A percentile compares a stretch with the other conserved stretches of the same genome.
Evolutionary conservation across 2,329 filamentous ascomycete genomes (phyloP).

Genomic region (Nectriaceae sp.): DNA sequence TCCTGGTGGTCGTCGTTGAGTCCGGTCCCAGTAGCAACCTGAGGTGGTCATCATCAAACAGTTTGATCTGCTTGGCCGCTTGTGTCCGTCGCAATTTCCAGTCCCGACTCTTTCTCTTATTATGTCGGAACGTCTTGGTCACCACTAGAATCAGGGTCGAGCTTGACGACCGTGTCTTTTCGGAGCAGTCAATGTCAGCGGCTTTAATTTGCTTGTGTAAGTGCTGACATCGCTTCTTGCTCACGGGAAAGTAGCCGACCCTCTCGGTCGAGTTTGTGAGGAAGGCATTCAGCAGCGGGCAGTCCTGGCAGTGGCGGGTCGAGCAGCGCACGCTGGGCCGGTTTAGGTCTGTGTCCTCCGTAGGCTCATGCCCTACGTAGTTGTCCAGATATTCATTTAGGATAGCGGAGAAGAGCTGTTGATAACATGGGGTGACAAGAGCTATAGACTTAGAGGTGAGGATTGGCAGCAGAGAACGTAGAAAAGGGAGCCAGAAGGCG

Average conservation of each 20-base stretch:
- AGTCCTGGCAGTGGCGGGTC: slow-evolving; percentile 31
- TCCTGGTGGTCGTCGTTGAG: slow-evolving; percentile 3
- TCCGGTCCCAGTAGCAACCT: slow-evolving; percentile 6
- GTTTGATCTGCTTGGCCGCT: neutral
- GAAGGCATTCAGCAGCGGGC: slow-evolving; percentile 27
- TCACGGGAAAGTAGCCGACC: slow-evolving; percentile 13
- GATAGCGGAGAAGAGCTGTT: slow-evolving; percentile 23
- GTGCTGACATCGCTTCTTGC: slow-evolving; percentile 20
- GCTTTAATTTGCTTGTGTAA: slow-evolving; percentile 19
- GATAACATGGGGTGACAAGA: slow-evolving; percentile 19
- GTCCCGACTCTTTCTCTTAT: neutral
- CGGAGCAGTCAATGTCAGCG: slow-evolving; percentile 18
- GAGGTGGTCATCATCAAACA: slow-evolving; percentile 3
- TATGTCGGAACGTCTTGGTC: slow-evolving; percentile 19
- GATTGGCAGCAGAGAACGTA: slow-evolving; percentile 19
- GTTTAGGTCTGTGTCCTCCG: neutral
- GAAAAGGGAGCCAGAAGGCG: slow-evolving; percentile 33
- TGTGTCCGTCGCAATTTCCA: slow-evolving; percentile 3
- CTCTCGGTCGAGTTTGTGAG: slow-evolving; percentile 14
- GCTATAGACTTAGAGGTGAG: slow-evolving; percentile 12
- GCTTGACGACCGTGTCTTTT: slow-evolving; percentile 14
- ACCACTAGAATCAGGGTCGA: slow-evolving; percentile 22
- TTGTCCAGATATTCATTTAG: slow-evolving; percentile 22
- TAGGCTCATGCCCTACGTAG: slow-evolving; percentile 23
- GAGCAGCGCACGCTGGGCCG: slow-evolving; percentile 14